phyloP scores from a whole-genome alignment of 306 rosid species.

The Amphicarpaea edgeworthii region DNA sequence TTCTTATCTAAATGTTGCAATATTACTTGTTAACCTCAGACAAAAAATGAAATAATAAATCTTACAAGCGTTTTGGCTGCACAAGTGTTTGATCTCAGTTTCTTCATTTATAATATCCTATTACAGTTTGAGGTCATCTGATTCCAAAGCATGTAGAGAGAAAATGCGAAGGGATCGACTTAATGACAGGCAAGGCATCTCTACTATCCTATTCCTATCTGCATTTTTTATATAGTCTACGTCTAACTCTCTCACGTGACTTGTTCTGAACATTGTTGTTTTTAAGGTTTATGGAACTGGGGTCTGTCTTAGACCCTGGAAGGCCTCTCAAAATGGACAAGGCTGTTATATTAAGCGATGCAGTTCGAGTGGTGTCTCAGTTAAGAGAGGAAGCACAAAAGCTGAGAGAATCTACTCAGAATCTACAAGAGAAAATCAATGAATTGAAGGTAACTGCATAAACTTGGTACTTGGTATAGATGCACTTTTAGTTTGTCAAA shows the following conservation, averaged over 20 bases:
- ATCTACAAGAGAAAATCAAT: constrained; percentile 67
- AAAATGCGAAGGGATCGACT: constrained; percentile 83
- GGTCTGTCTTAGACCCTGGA: constrained; percentile 70
- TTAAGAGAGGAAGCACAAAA: constrained; percentile 65
- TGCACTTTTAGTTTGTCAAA: not conserved
- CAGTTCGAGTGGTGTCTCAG: constrained; percentile 65
- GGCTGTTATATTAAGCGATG: constrained; percentile 71
- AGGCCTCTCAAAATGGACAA: constrained; percentile 82
- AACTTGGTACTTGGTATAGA: not conserved
- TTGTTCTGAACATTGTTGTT: constrained; percentile 14
- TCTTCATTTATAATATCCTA: not conserved
- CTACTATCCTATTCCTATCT: constrained; percentile 18
- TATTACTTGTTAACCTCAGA: too few relatives aligned
- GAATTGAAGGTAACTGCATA: constrained; percentile 65
- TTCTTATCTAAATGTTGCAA: too few relatives aligned
- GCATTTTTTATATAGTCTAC: not conserved
- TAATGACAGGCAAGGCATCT: constrained; percentile 87
- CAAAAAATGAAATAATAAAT: not conserved
- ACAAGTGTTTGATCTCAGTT: too few relatives aligned
- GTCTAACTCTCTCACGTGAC: constrained; percentile 18
- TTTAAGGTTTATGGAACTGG: constrained; percentile 72
- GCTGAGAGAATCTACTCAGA: constrained; percentile 59
- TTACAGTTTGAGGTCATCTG: constrained; percentile 61
- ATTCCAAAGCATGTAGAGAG: constrained; percentile 85
- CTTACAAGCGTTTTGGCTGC: too few relatives aligned